Evolutionary conservation across 352 stramenopile species (phyloP).

Genomic region (Phytophthora hibernalis): DNA sequence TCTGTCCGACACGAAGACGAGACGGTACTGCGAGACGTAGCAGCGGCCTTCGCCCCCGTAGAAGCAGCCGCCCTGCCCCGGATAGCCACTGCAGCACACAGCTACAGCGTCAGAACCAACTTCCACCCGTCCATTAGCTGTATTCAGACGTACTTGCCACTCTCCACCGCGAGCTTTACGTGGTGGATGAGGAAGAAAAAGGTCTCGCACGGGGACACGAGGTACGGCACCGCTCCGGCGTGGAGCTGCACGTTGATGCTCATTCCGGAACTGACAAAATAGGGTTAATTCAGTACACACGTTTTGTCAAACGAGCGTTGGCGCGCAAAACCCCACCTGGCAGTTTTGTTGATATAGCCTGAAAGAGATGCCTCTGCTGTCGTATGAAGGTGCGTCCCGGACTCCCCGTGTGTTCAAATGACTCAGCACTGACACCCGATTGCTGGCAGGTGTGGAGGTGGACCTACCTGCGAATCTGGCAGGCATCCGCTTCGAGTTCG

Average conservation of each 20-base stretch:
- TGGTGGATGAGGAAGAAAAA: constrained; percentile 82
- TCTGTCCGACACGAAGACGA: constrained; percentile 69
- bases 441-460: constrained; percentile 64
- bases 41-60: constrained; percentile 72
- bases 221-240: constrained; percentile 61
- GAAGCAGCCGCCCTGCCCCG: constrained; percentile 83
- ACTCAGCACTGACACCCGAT: background rate
- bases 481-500: constrained; percentile 75
- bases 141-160: constrained; percentile 64
- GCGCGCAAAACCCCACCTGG: background rate
- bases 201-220: constrained; percentile 81
- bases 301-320: constrained; percentile 6
- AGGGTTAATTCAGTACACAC: background rate
- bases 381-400: constrained; percentile 69
- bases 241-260: constrained; percentile 83
- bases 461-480: constrained; percentile 66
- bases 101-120: background rate
- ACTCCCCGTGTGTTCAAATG: background rate
- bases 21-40: constrained; percentile 82
- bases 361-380: constrained; percentile 74
- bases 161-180: constrained; percentile 81
- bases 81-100: constrained; percentile 61
- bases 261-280: constrained; percentile 41
- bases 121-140: background rate
- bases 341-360: no score